Conservation (phyloP, 495 filamentous ascomycete genomes). For the Penicillium diatomitis region DNA sequence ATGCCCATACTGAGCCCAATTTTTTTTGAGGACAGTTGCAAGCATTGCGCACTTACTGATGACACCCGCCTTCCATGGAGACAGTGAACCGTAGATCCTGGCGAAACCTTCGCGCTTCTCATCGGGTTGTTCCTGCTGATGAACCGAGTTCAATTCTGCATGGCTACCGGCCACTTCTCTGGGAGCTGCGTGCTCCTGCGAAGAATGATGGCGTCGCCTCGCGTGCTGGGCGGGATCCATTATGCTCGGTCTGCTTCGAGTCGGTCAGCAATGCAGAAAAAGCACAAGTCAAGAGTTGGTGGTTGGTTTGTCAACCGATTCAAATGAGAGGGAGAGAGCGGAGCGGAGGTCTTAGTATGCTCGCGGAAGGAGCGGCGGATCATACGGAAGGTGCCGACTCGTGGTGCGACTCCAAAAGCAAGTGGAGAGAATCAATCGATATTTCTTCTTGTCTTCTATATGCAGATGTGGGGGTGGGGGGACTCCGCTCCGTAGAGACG, state of each 20-base stretch:
- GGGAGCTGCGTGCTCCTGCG: too few species aligned
- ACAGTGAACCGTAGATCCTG: constrained; percentile 49
- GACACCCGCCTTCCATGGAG: constrained; percentile 63
- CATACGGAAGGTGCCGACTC: not conserved
- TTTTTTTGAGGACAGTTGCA: not conserved
- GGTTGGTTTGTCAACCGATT: not conserved
- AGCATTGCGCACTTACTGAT: constrained; percentile 36
- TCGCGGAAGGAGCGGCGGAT: not conserved
- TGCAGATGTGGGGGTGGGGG: constrained; percentile 7
- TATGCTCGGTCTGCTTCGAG: too few species aligned
- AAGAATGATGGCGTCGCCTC: too few species aligned
- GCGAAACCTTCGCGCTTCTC: constrained; percentile 9
- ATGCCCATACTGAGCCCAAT: constrained; percentile 1
- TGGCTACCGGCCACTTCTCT: too few species aligned
- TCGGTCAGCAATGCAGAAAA: too few species aligned
- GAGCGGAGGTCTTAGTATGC: not conserved
- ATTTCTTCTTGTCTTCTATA: constrained; percentile 20
- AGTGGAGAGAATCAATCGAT: not conserved
- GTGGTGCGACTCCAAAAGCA: too few species aligned
- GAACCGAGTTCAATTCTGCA: too few species aligned
- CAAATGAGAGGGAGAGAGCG: not conserved
- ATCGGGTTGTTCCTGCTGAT: not conserved
- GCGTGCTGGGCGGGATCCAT: too few species aligned
- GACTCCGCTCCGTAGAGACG: constrained; percentile 11
- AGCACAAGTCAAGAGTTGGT: too few species aligned